Conservation (phyloP, 129 eudicot species). For the Apium graveolens region DNA sequence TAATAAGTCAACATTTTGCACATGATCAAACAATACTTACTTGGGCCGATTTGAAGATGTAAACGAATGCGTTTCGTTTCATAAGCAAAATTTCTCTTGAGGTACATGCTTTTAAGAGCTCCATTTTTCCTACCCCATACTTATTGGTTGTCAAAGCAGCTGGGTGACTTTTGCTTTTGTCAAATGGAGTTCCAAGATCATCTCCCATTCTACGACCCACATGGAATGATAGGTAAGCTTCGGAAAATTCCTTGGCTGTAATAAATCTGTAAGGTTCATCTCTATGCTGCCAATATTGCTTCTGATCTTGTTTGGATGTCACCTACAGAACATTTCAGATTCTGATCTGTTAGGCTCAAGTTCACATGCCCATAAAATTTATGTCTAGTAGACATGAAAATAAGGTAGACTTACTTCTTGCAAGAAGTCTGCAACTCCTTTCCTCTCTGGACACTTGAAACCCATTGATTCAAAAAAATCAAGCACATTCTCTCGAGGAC, state of each 20-base stretch:
- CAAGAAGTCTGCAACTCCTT: constrained; percentile 78
- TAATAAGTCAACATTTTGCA: neutral
- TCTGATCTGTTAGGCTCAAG: neutral
- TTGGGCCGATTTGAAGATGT: constrained; percentile 53
- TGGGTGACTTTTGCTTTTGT: constrained; percentile 72
- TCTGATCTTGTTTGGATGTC: constrained; percentile 81
- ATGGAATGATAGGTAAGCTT: constrained; percentile 64
- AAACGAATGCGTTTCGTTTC: constrained; percentile 80
- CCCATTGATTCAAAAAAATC: constrained; percentile 75
- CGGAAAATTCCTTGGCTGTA: constrained; percentile 52
- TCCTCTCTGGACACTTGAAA: constrained; percentile 75
- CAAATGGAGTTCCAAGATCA: constrained; percentile 52
- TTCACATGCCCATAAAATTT: neutral
- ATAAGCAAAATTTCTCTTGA: constrained; percentile 62
- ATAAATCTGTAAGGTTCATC: constrained; percentile 61
- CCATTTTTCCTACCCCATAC: constrained; percentile 45
- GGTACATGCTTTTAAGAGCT: constrained; percentile 52
- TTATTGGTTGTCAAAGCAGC: constrained; percentile 64
- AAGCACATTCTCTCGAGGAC: constrained; percentile 65
- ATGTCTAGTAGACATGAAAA: neutral
- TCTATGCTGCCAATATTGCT: constrained; percentile 58
- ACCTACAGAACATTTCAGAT: constrained; percentile 25
- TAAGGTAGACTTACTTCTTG: constrained; percentile 44
- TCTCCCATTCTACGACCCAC: constrained; percentile 37
- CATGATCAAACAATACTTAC: constrained; percentile 24